Conservation (phyloP, 1,139 yeast genomes). For the Hansenula sp. region DNA sequence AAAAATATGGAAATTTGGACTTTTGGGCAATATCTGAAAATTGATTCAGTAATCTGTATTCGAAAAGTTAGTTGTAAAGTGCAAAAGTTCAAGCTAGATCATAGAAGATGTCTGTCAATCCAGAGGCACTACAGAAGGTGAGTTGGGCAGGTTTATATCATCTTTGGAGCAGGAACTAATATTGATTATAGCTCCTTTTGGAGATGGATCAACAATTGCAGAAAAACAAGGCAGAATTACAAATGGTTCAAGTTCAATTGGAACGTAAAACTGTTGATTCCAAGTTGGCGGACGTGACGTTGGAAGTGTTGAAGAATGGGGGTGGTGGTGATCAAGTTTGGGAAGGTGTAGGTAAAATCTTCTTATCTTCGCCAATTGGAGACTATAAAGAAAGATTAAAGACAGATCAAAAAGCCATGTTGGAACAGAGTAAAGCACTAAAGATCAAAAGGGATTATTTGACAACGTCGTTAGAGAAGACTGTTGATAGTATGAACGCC, state of each 20-base stretch:
- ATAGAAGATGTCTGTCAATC: constrained; percentile 38
- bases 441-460: constrained; percentile 68
- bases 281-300: constrained; percentile 53
- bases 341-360: constrained; percentile 84
- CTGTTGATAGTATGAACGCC: constrained; percentile 59
- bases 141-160: neutral
- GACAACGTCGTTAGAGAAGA: constrained; percentile 74
- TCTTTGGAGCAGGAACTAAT: constrained; percentile 7
- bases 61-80: too few relatives aligned
- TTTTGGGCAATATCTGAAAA: too few relatives aligned
- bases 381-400: constrained; percentile 46
- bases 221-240: constrained; percentile 60
- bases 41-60: too few relatives aligned
- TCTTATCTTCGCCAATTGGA: constrained; percentile 33
- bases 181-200: constrained; percentile 8
- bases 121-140: constrained; percentile 44
- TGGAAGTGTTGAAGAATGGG: constrained; percentile 43
- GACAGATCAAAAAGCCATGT: constrained; percentile 48
- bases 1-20: too few relatives aligned
- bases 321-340: constrained; percentile 50
- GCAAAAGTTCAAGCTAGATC: neutral
- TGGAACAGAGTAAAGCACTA: constrained; percentile 59
- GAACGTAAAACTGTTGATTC: constrained; percentile 55
- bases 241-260: constrained; percentile 58
- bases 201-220: constrained; percentile 67